phyloP scores from a whole-genome alignment of 306 rosid species.

The Acacia confusa region DNA sequence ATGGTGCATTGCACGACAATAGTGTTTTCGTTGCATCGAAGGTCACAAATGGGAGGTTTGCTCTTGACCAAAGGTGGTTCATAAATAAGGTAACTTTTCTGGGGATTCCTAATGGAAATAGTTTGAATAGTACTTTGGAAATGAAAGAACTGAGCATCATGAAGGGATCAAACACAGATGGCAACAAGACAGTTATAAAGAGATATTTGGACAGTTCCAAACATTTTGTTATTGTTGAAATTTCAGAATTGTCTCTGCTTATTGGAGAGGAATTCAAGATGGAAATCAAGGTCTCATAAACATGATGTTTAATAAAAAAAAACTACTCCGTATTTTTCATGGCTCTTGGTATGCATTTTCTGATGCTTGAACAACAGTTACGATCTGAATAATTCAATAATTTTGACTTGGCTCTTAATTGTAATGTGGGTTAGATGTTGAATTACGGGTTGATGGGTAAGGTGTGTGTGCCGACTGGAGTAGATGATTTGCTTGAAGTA shows the following conservation, averaged over 20 bases:
- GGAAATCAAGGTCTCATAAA: conserved; percentile 23
- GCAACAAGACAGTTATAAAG: conserved; percentile 27
- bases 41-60: conserved; percentile 60
- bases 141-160: conserved; percentile 29
- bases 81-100: conserved; percentile 58
- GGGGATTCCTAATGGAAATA: conserved; percentile 52
- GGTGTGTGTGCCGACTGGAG: background rate
- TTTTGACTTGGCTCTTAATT: background rate
- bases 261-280: conserved; percentile 68
- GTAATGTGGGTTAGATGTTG: background rate
- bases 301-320: background rate
- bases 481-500: background rate
- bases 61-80: conserved; percentile 58
- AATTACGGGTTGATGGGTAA: background rate
- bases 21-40: conserved; percentile 44
- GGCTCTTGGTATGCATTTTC: background rate
- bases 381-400: background rate
- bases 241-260: conserved; percentile 49
- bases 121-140: background rate
- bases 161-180: conserved; percentile 31
- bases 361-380: background rate
- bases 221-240: conserved; percentile 42
- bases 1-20: conserved; percentile 19
- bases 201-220: conserved; percentile 32
- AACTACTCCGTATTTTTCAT: background rate